Evolutionary conservation across 805 yeast genomes (phyloP).

Genomic region (Wickerhamomyces silvicola): DNA sequence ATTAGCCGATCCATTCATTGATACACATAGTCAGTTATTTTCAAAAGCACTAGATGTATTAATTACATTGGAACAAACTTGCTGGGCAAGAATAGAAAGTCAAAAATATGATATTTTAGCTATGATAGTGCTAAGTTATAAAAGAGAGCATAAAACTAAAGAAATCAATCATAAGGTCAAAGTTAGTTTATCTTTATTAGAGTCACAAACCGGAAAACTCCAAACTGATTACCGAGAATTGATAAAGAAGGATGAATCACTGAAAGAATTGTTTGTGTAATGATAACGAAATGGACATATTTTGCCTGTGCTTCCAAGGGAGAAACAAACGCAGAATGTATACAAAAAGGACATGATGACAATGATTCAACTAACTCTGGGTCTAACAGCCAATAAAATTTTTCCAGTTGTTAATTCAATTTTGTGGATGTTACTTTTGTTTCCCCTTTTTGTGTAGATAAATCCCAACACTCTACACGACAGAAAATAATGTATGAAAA

Average conservation of each 20-base stretch:
- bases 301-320: too few relatives aligned
- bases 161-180: constrained; percentile 1
- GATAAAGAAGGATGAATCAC: constrained; percentile 19
- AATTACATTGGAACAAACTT: constrained; percentile 9
- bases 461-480: too few relatives aligned
- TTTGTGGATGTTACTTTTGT: too few relatives aligned
- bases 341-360: too few relatives aligned
- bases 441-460: too few relatives aligned
- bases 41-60: constrained; percentile 8
- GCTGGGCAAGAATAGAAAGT: constrained; percentile 17
- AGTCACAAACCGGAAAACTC: constrained; percentile 4
- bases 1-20: constrained; percentile 19
- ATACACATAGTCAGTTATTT: constrained; percentile 9
- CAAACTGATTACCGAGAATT: constrained; percentile 6
- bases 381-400: too few relatives aligned
- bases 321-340: too few relatives aligned
- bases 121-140: constrained; percentile 12
- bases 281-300: too few relatives aligned
- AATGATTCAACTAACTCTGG: too few relatives aligned
- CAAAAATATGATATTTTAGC: constrained; percentile 18
- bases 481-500: too few relatives aligned
- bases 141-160: constrained; percentile 5
- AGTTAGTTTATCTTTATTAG: constrained; percentile 3
- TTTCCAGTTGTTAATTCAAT: too few relatives aligned
- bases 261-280: constrained; percentile 55